Base-by-base conservation (phyloP, 192 early-diverging fungal species). In the Kickxella alabastrina region DNA sequence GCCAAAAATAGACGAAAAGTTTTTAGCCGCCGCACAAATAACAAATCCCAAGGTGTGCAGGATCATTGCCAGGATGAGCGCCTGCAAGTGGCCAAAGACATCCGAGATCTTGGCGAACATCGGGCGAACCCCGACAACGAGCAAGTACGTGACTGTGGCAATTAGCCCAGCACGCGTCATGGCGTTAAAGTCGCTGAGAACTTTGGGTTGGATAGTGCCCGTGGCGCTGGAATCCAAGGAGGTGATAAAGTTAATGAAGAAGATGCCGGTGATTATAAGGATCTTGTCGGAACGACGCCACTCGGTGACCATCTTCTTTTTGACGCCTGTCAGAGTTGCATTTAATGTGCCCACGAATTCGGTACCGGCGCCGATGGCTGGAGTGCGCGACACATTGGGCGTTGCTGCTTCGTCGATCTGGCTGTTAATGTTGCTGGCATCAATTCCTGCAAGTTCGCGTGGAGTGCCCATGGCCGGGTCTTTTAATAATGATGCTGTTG, bases 301-400 rank as follows among this genome's bases (percentile, higher is more conserved):
- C 45, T 61, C 58, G 14, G 69, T 65, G 3, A 65, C 68, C 49
- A 72, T 41, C 57, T 72, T 72, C 29, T 72, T 72, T 57, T 65
- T 65, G 62, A 72, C 68, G 6, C 68, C 68, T 7, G 43, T 56
- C 49, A 72, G 52, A 32, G 68, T 65, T 2, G 57, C 49, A 32
- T 72, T 67, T 4, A 52, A 24, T 26, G 43, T 43, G 28, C 45
- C 45, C 34, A 35, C 42, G 23, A 41, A 52, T 14, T 18, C 49
- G 12, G 19, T 31, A 15, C 34, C 43, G 10, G 43, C 43, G 18
- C 17, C 40, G 9, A 49, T 31, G 29, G 18, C 45, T 27, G 41
- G 4, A 22, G 17, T 17, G 32, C 8, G 18, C 17, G 15, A 19
- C 31, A 17, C 26, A 2, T 15, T 35, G 29, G 29, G 22, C 18